Percentiles rank a stretch among this genome's conserved stretches.
These are phyloP conservation scores for Russula compacta DNA, from an alignment of 768 basidiomycete genomes.

Conservation along the genomic window DNA sequence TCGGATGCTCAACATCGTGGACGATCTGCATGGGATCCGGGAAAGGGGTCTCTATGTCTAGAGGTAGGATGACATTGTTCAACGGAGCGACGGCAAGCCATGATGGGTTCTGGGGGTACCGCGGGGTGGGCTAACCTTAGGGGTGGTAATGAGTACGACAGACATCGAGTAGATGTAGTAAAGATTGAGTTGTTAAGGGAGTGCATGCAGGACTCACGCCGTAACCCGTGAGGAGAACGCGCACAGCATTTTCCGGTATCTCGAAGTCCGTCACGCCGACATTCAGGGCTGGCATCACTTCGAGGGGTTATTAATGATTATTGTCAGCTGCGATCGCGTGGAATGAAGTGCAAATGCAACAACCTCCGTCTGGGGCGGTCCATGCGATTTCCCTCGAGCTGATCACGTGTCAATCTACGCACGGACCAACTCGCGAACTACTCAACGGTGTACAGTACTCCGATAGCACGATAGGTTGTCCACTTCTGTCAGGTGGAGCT, in stretches of 20 bases:
- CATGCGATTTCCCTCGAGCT: not conserved
- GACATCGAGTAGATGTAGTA: not conserved
- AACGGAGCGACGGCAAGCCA: constrained; percentile 63
- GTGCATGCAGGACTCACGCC: constrained; percentile 34
- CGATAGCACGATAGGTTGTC: not conserved
- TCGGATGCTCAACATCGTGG: constrained; percentile 12
- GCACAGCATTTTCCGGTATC: constrained; percentile 26
- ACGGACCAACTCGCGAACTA: not conserved
- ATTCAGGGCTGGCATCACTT: constrained; percentile 8
- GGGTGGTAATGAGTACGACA: constrained; percentile 9
- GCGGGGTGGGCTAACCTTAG: constrained; percentile 23
- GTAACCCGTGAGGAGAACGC: constrained; percentile 43
- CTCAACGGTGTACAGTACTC: not conserved
- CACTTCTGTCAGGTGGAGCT: not conserved
- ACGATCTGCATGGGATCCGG: constrained; percentile 20
- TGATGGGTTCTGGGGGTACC: constrained; percentile 44
- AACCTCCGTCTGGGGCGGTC: not conserved
- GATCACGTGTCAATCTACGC: constrained; percentile 8
- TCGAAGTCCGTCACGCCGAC: not conserved
- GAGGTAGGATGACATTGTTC: constrained; percentile 42
- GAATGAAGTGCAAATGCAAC: not conserved
- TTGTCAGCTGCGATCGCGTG: not conserved
- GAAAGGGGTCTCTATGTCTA: constrained; percentile 16
- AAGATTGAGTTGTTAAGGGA: not conserved
- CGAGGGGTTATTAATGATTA: not conserved